These are phyloP conservation scores for Zygosaccharomyces bailii DNA, from an alignment of 805 yeast genomes.

Conservation along the genomic window DNA sequence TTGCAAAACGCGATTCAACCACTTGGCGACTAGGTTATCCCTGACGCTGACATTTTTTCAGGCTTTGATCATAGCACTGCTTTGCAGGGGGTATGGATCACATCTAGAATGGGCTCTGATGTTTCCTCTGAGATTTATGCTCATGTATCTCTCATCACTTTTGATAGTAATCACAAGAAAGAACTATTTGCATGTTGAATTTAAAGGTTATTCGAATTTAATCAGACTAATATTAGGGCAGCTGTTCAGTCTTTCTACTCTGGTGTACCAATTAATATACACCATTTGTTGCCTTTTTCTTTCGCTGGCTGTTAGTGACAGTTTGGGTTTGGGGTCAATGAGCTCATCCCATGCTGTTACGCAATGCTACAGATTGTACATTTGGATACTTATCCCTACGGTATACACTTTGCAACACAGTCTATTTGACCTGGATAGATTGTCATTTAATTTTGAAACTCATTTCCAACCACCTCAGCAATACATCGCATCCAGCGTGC, in stretches of 20 bases:
- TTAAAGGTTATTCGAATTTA: constrained; percentile 28
- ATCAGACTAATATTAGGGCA: constrained; percentile 25
- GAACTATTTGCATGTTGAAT: constrained; percentile 40
- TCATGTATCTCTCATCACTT: constrained; percentile 32
- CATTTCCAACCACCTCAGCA: constrained; percentile 40
- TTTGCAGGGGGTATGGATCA: constrained; percentile 22
- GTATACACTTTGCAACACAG: constrained; percentile 51
- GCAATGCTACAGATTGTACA: constrained; percentile 26
- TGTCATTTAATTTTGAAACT: constrained; percentile 43
- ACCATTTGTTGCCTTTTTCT: constrained; percentile 25
- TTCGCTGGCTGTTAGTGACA: constrained; percentile 24
- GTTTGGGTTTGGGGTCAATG: constrained; percentile 17
- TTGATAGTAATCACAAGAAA: constrained; percentile 40
- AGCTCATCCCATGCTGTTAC: constrained; percentile 15
- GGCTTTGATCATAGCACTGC: constrained; percentile 24
- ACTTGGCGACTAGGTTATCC: constrained; percentile 37
- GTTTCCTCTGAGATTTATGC: constrained; percentile 30
- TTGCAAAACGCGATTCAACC: constrained; percentile 41
- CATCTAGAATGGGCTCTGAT: constrained; percentile 26
- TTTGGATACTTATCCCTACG: constrained; percentile 40
- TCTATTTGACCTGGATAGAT: constrained; percentile 52
- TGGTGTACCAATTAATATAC: constrained; percentile 24
- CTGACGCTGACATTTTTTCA: constrained; percentile 31
- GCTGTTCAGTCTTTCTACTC: constrained; percentile 34
- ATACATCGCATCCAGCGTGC: constrained; percentile 29